Base-by-base conservation (phyloP, 306 rosid genomes). In the Medicago arabica region DNA sequence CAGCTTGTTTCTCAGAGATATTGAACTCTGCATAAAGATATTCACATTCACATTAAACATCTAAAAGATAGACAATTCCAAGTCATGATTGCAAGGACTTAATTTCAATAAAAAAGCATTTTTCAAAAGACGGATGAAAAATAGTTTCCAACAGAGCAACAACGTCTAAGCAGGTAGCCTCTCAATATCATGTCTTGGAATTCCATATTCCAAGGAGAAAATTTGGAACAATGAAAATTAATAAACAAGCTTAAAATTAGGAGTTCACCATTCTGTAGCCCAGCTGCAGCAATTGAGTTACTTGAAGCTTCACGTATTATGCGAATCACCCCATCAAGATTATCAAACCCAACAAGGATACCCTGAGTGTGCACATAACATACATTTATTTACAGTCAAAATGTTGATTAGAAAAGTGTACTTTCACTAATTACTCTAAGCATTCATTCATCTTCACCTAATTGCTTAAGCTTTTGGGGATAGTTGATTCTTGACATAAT, bases 1-100 rank as follows among this genome's bases (percentile, higher is more conserved):
- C 99, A 74, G 99, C 93, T 89, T 95, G 99, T 80, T 89, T 95
- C 64, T 89, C 97, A 67, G 99, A 92, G 47, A 95, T 91, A 83
- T 64, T 83, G 77, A 89, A 89, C 79, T 83, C 99, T 95, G 93
- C 83, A 85, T 59, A 72, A 51, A 43, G 59, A 66, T 60, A 75
- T 18, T 54, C 9, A 10, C 19, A 38, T 7, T 34, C 67, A 64
- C 58, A 67, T 78, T 59, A 71, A 38, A 65, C 43, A 65, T 74
- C 62, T 50, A 21, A 18, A 53, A 10, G 1, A 69, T 43, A 38
- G 15, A 64, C 17, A 78, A 47, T 19, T 58, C 54, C 34, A 60
- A 58, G 14, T 69, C 54, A 70, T 41, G 50, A 23, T 78, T 81
- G 41, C 17, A 34, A 49, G 53, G 25, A 40, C 31, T 49, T 66